Evolutionary conservation across 2,329 filamentous ascomycete genomes (phyloP).

Genomic region (Malbranchea cinnamomea): DNA sequence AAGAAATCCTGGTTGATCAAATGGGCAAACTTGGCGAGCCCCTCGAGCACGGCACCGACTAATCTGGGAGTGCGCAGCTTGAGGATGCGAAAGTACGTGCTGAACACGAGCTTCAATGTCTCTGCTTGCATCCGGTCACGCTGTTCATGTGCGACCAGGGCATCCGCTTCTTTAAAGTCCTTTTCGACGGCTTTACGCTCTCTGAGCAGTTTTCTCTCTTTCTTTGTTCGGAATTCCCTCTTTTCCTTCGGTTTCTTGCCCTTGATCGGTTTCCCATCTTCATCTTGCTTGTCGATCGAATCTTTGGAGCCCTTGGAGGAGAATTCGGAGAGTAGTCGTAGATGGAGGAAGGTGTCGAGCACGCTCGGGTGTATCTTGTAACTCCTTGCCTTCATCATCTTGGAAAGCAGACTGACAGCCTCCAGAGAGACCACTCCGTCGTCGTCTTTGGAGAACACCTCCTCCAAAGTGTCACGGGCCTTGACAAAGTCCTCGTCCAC

Average conservation of each 20-base stretch:
- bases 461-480: conserved; percentile 64
- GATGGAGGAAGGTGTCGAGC: conserved; percentile 77
- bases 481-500: conserved; percentile 63
- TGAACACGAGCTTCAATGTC: conserved; percentile 89
- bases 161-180: conserved; percentile 85
- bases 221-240: conserved; percentile 78
- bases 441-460: conserved; percentile 71
- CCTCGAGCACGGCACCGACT: conserved; percentile 95
- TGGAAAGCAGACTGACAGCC: conserved; percentile 66
- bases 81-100: conserved; percentile 84
- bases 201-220: conserved; percentile 64
- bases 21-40: conserved; percentile 82
- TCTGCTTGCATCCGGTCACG: conserved; percentile 88
- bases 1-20: conserved; percentile 99
- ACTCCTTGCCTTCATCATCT: conserved; percentile 86
- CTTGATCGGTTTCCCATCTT: conserved; percentile 28
- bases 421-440: conserved; percentile 82
- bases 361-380: conserved; percentile 74
- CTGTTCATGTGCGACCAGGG: conserved; percentile 80
- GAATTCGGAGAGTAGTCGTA: conserved; percentile 80
- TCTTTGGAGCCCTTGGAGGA: conserved; percentile 69
- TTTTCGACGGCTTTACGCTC: conserved; percentile 81
- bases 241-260: conserved; percentile 56
- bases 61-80: conserved; percentile 68
- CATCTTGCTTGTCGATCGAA: conserved; percentile 47